Evolutionary conservation across 2,329 filamentous ascomycete genomes (phyloP).

Genomic region (Sporothrix luriei): DNA sequence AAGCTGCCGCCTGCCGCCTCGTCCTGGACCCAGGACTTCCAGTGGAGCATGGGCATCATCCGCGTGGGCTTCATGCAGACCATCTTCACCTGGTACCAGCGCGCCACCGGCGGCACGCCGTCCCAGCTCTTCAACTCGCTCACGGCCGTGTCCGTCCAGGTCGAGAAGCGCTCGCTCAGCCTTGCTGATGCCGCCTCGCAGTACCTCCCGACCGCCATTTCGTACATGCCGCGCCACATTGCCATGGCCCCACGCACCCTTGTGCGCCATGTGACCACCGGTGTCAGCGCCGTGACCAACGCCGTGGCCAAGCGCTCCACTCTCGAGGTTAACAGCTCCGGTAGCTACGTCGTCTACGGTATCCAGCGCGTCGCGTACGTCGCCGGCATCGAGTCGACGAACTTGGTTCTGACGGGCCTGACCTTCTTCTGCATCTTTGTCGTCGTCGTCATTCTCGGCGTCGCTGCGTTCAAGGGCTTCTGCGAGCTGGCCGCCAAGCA

Average conservation of each 20-base stretch:
- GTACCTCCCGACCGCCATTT: constrained; percentile 47
- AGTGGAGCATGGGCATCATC: constrained; percentile 91
- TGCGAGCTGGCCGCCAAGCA: constrained; percentile 72
- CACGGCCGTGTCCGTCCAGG: constrained; percentile 70
- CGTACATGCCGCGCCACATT: constrained; percentile 48
- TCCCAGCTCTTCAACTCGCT: constrained; percentile 72
- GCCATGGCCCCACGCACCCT: constrained; percentile 42
- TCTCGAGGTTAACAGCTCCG: constrained; percentile 48
- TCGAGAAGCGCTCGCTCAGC: constrained; percentile 58
- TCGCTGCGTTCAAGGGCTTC: constrained; percentile 72
- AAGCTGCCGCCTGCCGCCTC: constrained; percentile 76
- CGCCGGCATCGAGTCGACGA: constrained; percentile 75
- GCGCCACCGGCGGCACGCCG: constrained; percentile 77
- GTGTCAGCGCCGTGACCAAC: constrained; percentile 33
- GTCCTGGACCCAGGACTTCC: constrained; percentile 88
- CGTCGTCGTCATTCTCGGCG: constrained; percentile 67
- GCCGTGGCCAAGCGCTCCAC: constrained; percentile 57
- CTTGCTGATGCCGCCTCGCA: constrained; percentile 41
- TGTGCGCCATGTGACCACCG: constrained; percentile 36
- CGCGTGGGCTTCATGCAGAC: constrained; percentile 74
- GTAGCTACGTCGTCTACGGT: constrained; percentile 64
- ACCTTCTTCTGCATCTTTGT: constrained; percentile 81
- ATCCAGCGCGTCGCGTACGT: constrained; percentile 83
- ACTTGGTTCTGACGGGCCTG: constrained; percentile 82
- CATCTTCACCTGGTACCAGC: constrained; percentile 86